phyloP scores from a whole-genome alignment of 371 early-diverging fungal genomes.

The Syncephalastrum monosporum region DNA sequence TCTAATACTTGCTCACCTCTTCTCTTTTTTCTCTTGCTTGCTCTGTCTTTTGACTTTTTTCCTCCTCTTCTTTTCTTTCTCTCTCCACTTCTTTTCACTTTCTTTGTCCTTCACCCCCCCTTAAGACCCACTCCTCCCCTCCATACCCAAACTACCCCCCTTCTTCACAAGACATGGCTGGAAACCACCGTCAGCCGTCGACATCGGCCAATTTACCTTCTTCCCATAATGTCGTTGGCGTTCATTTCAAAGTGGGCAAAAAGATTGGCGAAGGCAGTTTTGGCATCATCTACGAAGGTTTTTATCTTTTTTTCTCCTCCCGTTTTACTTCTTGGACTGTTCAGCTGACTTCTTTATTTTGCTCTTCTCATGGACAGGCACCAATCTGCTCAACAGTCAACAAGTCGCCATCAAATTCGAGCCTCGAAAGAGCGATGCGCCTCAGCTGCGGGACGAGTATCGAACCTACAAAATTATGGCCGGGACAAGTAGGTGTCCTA shows the following conservation, averaged over 20 bases:
- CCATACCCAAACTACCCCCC: slow-evolving; percentile 1
- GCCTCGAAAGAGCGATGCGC: slow-evolving; percentile 79
- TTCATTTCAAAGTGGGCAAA: slow-evolving; percentile 88
- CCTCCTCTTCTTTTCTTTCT: not conserved
- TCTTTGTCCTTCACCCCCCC: not conserved
- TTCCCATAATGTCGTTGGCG: slow-evolving; percentile 71
- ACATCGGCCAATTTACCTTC: slow-evolving; percentile 16
- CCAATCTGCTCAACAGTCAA: slow-evolving; percentile 66
- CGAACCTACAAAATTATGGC: slow-evolving; percentile 75
- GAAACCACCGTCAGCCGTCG: slow-evolving; percentile 10
- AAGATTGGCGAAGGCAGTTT: slow-evolving; percentile 95
- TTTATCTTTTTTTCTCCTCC: slow-evolving; percentile 14
- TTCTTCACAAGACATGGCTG: slow-evolving; percentile 16
- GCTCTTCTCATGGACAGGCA: slow-evolving; percentile 20
- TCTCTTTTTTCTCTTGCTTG: slow-evolving; percentile 6
- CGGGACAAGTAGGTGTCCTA: slow-evolving; percentile 40
- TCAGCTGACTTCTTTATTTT: slow-evolving; percentile 2
- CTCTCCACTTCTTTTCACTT: not conserved
- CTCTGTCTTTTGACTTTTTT: not conserved
- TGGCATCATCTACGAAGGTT: slow-evolving; percentile 96
- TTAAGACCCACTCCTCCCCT: no score
- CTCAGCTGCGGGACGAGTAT: slow-evolving; percentile 84
- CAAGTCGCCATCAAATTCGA: slow-evolving; percentile 83
- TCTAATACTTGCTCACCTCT: not conserved
- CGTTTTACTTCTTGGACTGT: not conserved